Evolutionary conservation across 495 filamentous ascomycete genomes (phyloP), one percentile per base, ranked within the genome.

Genomic region (Hypomontagnella submonticulosa): DNA sequence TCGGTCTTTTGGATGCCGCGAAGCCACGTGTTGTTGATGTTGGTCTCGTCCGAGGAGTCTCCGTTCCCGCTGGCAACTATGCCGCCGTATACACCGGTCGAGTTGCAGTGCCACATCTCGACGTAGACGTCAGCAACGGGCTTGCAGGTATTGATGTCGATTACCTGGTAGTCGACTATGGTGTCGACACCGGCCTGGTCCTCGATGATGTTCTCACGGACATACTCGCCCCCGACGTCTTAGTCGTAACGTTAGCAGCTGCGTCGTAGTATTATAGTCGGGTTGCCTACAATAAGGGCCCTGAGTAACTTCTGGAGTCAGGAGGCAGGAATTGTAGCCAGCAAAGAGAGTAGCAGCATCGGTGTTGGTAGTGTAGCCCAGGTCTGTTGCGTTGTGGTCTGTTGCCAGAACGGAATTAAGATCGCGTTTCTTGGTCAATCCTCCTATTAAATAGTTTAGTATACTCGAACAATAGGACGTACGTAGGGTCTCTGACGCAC

Each of bases 161-260:
- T 77, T 30, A 89, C 69, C 62, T 88, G 85, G 66, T 88, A 77
- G 60, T 89, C 88, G 40, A 89, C 75, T 51, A 81, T 80, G 13
- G 88, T 75, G 9, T 79, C 71, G 13, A 89, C 79, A 58, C 88
- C 88, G 9, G 66, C 55, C 66, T 89, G 77, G 20, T 69, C 73
- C 51, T 89, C 86, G n/a, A 76, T 71, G 33, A 89, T 76, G 62
- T 88, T 76, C 50, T 78, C 69, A 30, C 87, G 81, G 67, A 89
- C 82, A 12, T 76, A 69, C 61, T 79, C 76, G 36, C 77, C 77
- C 34, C 64, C 50, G 33, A 78, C 76, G 52, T 76, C 74, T 75
- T 59, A 18, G 50, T 16, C 6, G 1, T n/a, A 8, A n/a, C n/a
- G 61, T 69, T 42, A 72, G 58, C 20, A 52, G 23, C n/a, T n/a